Evolutionary conservation across 2,329 filamentous ascomycete genomes (phyloP).

Genomic region (Cladophialophora chaetospira): DNA sequence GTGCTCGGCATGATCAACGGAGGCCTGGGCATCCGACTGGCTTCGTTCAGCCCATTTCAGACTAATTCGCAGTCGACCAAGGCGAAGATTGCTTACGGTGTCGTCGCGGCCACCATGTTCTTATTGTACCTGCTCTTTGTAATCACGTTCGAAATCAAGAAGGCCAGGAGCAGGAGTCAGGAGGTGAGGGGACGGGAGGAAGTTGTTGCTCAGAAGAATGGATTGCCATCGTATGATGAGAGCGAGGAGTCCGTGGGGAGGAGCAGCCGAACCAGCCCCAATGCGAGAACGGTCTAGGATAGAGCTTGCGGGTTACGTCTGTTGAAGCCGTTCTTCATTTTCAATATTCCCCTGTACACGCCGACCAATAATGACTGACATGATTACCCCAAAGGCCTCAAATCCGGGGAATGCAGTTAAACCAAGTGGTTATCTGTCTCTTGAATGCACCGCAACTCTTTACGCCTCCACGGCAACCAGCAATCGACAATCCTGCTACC

Average conservation of each 20-base stretch:
- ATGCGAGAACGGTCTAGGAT: neutral
- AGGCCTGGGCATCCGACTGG: slow-evolving; percentile 56
- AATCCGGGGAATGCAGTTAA: no score
- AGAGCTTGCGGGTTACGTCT: neutral
- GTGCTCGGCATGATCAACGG: slow-evolving; percentile 59
- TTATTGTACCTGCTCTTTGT: slow-evolving; percentile 43
- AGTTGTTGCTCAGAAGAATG: slow-evolving; percentile 15
- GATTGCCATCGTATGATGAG: slow-evolving; percentile 28
- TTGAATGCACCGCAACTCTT: no score
- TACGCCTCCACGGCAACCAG: no score
- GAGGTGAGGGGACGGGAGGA: slow-evolving; percentile 15
- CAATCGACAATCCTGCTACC: no score
- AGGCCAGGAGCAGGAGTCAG: slow-evolving; percentile 10
- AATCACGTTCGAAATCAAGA: slow-evolving; percentile 29
- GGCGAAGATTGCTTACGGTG: slow-evolving; percentile 52
- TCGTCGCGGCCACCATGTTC: slow-evolving; percentile 53
- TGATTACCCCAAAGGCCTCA: no score
- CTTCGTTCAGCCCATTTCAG: slow-evolving; percentile 41
- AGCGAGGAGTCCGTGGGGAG: slow-evolving; percentile 24
- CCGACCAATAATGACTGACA: no score
- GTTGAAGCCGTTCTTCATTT: neutral
- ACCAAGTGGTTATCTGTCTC: no score
- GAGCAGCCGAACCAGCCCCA: neutral
- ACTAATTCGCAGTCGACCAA: slow-evolving; percentile 36
- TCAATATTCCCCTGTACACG: neutral